Evolutionary conservation across 2,329 filamentous ascomycete genomes (phyloP), one percentile per base, ranked within the genome.

Genomic region (Nemania abortiva): DNA sequence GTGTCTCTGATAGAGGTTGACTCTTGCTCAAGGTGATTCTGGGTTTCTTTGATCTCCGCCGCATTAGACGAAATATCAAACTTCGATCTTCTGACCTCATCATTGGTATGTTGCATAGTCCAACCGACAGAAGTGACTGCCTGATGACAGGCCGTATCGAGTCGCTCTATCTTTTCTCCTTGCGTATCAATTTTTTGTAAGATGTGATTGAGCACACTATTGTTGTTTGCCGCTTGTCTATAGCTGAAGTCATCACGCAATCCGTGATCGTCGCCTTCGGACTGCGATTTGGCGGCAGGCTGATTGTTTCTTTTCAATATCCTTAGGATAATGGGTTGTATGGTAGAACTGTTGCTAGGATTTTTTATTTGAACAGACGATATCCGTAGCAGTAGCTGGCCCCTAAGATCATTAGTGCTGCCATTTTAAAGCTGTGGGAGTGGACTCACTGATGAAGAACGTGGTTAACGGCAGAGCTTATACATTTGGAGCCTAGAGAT

Each of bases 81-180:
- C n/a, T 74, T 77, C 10, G 82, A 70, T 29, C 75, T 78, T 42
- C 76, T 71, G 63, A 81, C 73, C 42, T 82, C 78, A 22, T 73
- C 65, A 42, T 82, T 77, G 20, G 84, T 77, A 24, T 78, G 78
- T 20, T 72, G 65, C 10, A 83, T 74, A 27, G 77, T 74, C 13
- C 76, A 76, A 22, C 82, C 79, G 56, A 83, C 79, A 1, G 78
- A 76, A 7, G 81, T 77, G 13, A 81, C 76, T 50, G 82, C 76
- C 49, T 81, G 80, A 66, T 76, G 77, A 1, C 81, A 81, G 6
- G 79, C 77, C 27, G 71, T 78, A 63, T 81, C 79, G 52, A 84
- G 79, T 37, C 77, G 78, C 7, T 79, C 74, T 65, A 83, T 80
- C 20, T 81, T 76, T 47, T 77, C 76, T 45, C 75, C 72, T 55